These are phyloP conservation scores for Phylloboletellus chloephorus DNA, from an alignment of 1,284 basidiomycete genomes.

Conservation along the genomic window DNA sequence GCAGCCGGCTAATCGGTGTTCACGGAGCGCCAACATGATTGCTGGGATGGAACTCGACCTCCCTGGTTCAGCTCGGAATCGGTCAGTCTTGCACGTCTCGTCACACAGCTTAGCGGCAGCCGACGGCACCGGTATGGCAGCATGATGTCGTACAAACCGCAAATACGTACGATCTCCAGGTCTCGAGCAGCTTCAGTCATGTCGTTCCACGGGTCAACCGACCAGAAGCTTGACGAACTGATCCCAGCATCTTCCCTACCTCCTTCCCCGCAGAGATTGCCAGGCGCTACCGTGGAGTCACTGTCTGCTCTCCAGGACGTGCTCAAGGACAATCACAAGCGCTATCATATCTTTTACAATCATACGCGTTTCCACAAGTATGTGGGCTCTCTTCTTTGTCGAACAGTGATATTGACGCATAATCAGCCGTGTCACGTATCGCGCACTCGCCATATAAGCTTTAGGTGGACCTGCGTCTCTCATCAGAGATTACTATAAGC, in stretches of 20 bases:
- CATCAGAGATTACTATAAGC: slow-evolving; percentile 36
- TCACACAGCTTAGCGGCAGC: background rate
- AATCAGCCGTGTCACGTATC: slow-evolving; percentile 41
- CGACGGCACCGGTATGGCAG: slow-evolving; percentile 1
- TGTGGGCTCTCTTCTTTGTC: background rate
- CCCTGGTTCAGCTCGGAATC: slow-evolving; percentile 2
- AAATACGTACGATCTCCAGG: background rate
- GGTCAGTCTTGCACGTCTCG: slow-evolving; percentile 2
- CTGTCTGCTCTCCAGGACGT: slow-evolving; percentile 19
- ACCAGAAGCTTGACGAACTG: slow-evolving; percentile 15
- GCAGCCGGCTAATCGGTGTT: too few species aligned
- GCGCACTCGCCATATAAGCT: slow-evolving; percentile 39
- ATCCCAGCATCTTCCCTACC: slow-evolving; percentile 26
- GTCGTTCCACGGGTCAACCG: slow-evolving; percentile 8
- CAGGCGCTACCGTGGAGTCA: slow-evolving; percentile 20
- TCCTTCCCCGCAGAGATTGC: slow-evolving; percentile 26
- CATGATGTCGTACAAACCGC: background rate
- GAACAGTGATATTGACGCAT: background rate
- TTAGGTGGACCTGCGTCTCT: slow-evolving; percentile 35
- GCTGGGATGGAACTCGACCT: background rate
- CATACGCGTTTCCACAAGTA: slow-evolving; percentile 27
- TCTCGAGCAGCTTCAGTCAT: background rate
- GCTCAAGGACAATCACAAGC: slow-evolving; percentile 27
- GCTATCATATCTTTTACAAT: slow-evolving; percentile 27
- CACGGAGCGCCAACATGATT: too few species aligned